Base-by-base conservation (phyloP, 176 grass and related monocot genomes). In the Carex myosuroides region DNA sequence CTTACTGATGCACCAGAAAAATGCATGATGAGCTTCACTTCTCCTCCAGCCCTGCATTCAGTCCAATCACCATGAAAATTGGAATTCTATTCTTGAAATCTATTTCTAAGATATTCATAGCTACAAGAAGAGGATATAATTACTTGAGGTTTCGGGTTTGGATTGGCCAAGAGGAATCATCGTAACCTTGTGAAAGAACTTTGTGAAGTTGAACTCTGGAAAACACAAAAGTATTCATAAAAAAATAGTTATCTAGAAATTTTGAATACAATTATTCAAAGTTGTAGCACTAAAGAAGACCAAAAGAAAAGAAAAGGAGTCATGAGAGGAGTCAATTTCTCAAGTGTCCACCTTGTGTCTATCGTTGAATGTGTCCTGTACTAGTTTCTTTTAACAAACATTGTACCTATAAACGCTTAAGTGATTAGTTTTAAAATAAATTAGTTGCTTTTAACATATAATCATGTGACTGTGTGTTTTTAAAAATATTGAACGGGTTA, bases 1-100 rank as follows among this genome's bases (percentile, higher is more conserved):
- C 83, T 88, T 89, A 89, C 91, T 55, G 82, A 88, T 54, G 93
- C 89, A 90, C 94, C 86, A 48, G 88, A 81, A 54, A 62, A 90
- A 62, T 94, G 90, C 95, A 98, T 86, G 61, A 98, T 91, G 18
- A 98, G 81, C 20, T 87, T 91, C 56, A 94, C 84, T 79, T 92
- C 92, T 72, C 95, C 92, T 11, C 87, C 92, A 78, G 85, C 89
- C 83, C 95, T 98, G 74, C 32, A 87, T 72, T 68, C 16, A 6
- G 80, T 7, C 64, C 10, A 78, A 57, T 6, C 12, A 30, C 22
- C 73, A 78, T 35, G 6, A 78, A 75, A 71, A 32, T 88, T 39
- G 81, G 21, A 65, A 96, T 55, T 56, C 6, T 71, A 55, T 54
- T 89, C 35, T 32, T 35, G 4, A 66, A 64, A 44, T 70, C 0